phyloP scores from a whole-genome alignment of 2,329 filamentous ascomycete genomes.

The Trichocomaceae sp. region DNA sequence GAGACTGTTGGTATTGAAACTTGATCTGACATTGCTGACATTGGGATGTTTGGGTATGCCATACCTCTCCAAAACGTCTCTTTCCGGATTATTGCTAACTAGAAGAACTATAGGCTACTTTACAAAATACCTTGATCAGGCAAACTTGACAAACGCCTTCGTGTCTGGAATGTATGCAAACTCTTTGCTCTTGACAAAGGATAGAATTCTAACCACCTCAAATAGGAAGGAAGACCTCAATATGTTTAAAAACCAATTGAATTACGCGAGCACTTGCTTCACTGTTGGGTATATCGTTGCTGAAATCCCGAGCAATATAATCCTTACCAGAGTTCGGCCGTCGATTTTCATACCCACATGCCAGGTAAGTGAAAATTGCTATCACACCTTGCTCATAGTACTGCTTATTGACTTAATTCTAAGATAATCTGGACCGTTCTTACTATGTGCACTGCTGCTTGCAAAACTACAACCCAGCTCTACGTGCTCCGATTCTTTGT shows the following conservation, averaged over 20 bases:
- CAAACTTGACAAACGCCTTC: conserved; percentile 43
- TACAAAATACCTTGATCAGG: conserved; percentile 44
- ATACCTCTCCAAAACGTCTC: too few species aligned
- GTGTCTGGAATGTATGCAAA: conserved; percentile 39
- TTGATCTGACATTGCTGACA: conserved; percentile 43
- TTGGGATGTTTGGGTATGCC: conserved; percentile 38
- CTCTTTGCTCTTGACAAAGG: too few species aligned
- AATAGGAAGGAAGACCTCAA: conserved; percentile 47
- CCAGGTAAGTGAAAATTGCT: conserved; percentile 39
- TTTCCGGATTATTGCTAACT: too few species aligned
- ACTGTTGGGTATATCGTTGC: conserved; percentile 55
- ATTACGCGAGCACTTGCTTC: conserved; percentile 52
- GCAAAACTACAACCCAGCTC: conserved; percentile 41
- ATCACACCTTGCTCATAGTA: conserved; percentile 9
- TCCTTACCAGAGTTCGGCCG: conserved; percentile 44
- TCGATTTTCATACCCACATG: conserved; percentile 41
- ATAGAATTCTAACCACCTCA: neutral
- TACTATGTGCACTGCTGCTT: conserved; percentile 39
- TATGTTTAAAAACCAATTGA: conserved; percentile 50
- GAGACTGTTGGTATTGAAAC: conserved; percentile 43
- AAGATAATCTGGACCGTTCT: conserved; percentile 44
- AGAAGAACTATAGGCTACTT: conserved; percentile 37
- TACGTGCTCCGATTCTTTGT: conserved; percentile 46
- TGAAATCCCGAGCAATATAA: conserved; percentile 47
- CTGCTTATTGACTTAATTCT: neutral